phyloP scores from a whole-genome alignment of 2,329 filamentous ascomycete species.

The Atkinsonella hypoxylon region DNA sequence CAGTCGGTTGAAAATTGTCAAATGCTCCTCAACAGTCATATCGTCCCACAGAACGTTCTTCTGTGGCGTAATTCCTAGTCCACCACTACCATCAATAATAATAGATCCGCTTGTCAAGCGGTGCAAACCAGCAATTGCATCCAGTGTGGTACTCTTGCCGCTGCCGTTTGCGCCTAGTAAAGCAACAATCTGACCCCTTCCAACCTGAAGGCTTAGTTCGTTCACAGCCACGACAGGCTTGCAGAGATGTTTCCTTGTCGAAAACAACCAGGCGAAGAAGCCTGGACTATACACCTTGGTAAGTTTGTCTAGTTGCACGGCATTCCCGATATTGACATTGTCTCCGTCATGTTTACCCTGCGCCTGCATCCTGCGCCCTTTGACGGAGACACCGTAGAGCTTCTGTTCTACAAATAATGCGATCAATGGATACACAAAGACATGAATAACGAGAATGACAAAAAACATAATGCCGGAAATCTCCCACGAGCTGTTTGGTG shows the following conservation, averaged over 20 bases:
- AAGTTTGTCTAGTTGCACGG: conserved; percentile 61
- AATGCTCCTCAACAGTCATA: conserved; percentile 74
- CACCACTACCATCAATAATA: conserved; percentile 63
- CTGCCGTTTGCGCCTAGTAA: conserved; percentile 81
- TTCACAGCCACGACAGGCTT: conserved; percentile 70
- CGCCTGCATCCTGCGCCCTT: conserved; percentile 41
- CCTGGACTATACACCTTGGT: conserved; percentile 67
- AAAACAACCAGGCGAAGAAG: conserved; percentile 41
- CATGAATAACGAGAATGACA: conserved; percentile 67
- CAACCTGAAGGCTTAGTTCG: conserved; percentile 56
- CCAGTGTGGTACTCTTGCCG: conserved; percentile 81
- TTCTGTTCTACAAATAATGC: conserved; percentile 62
- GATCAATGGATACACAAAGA: conserved; percentile 62
- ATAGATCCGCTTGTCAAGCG: conserved; percentile 67
- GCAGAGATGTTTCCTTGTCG: conserved; percentile 24
- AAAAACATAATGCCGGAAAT: conserved; percentile 67
- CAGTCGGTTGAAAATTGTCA: conserved; percentile 70
- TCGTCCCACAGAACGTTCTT: conserved; percentile 93
- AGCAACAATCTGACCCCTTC: conserved; percentile 72
- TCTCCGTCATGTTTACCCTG: conserved; percentile 15
- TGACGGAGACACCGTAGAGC: conserved; percentile 63
- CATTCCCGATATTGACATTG: conserved; percentile 25
- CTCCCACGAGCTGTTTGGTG: conserved; percentile 54
- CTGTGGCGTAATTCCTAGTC: conserved; percentile 78
- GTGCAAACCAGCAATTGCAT: conserved; percentile 75